phyloP scores from a whole-genome alignment of 2,329 filamentous ascomycete species.

The Diaporthe australafricana region DNA sequence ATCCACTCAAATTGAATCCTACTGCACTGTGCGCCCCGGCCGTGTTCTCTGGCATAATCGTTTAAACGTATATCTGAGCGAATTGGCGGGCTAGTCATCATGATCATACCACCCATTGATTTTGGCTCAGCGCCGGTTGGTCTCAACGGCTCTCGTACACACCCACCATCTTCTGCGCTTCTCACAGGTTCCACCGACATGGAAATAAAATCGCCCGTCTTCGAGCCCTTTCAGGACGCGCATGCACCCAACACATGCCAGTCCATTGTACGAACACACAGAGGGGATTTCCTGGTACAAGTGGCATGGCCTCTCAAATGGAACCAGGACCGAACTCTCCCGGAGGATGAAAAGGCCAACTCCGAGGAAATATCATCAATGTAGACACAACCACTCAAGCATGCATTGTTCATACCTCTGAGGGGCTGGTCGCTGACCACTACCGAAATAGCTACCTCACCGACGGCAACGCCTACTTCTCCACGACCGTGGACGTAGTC shows the following conservation, averaged over 20 bases:
- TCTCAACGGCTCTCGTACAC: not conserved
- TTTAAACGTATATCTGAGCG: not conserved
- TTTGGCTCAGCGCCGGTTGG: not conserved
- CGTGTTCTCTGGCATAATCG: not conserved
- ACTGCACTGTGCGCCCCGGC: not conserved
- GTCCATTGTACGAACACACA: conserved; percentile 10
- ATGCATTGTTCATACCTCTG: not conserved
- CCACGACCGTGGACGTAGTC: conserved; percentile 10
- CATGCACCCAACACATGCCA: conserved; percentile 15
- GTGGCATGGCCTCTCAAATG: conserved; percentile 28
- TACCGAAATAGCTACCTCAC: conserved; percentile 7
- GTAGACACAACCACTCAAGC: not conserved
- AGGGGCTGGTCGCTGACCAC: not conserved
- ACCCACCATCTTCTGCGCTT: not conserved
- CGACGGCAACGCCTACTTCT: conserved; percentile 22
- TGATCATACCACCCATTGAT: not conserved
- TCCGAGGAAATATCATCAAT: not conserved
- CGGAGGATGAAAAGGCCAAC: not conserved
- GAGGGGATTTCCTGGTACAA: conserved; percentile 21
- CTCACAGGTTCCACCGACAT: not conserved
- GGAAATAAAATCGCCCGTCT: conserved; percentile 4
- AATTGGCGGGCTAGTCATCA: not conserved
- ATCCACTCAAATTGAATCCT: not conserved
- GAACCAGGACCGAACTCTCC: conserved; percentile 8
- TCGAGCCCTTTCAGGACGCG: conserved; percentile 14